Conservation (phyloP, 78 protist genomes). For the Dictyostelium capitatum region DNA sequence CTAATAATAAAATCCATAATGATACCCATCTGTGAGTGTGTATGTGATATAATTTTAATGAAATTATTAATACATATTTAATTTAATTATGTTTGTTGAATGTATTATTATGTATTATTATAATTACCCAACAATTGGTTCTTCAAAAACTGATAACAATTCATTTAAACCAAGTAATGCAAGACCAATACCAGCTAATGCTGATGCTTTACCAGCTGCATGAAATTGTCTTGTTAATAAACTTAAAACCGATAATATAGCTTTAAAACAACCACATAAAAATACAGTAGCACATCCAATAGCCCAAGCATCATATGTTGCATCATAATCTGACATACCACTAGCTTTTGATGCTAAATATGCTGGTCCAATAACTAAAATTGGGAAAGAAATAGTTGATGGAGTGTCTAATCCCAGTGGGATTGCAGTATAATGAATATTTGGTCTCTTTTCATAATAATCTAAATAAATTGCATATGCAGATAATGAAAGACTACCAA, state of each 20-base stretch:
- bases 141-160: slow-evolving; percentile 28
- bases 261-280: slow-evolving; percentile 44
- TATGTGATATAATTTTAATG: too few relatives aligned
- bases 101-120: too few relatives aligned
- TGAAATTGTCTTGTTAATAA: slow-evolving; percentile 50
- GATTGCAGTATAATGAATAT: slow-evolving; percentile 34
- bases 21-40: slow-evolving; percentile 63
- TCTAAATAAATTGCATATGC: slow-evolving; percentile 50
- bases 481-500: slow-evolving; percentile 45
- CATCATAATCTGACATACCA: slow-evolving; percentile 35
- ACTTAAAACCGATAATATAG: slow-evolving; percentile 15
- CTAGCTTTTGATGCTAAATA: background rate
- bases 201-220: slow-evolving; percentile 71
- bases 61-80: too few relatives aligned
- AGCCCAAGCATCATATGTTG: slow-evolving; percentile 60
- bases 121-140: slow-evolving; percentile 49
- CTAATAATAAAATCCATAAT: slow-evolving; percentile 35
- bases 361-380: slow-evolving; percentile 68
- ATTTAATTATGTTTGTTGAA: too few relatives aligned
- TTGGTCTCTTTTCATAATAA: slow-evolving; percentile 6
- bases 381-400: slow-evolving; percentile 46
- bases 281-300: slow-evolving; percentile 75
- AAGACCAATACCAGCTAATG: slow-evolving; percentile 70
- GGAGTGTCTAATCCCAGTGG: slow-evolving; percentile 69
- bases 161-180: slow-evolving; percentile 62